Percentiles rank a stretch among this genome's conserved stretches.
These are phyloP conservation scores for Candida ipomoeae DNA, from an alignment of 805 yeast species.

Conservation along the genomic window DNA sequence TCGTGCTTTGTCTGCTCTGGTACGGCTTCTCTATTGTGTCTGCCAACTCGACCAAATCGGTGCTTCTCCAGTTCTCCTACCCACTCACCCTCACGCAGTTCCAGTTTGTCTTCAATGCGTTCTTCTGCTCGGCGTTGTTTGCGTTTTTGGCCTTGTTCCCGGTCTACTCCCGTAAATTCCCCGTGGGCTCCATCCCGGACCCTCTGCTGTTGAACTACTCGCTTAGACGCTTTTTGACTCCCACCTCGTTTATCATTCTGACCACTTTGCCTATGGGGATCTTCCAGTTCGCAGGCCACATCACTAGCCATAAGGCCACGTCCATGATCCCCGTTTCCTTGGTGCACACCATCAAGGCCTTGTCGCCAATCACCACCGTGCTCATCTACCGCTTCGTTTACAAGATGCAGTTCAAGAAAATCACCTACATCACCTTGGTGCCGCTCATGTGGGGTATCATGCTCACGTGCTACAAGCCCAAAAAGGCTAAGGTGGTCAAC, in stretches of 20 bases:
- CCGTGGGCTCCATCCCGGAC: conserved; percentile 19
- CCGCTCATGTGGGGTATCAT: conserved; percentile 86
- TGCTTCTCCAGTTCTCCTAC: conserved; percentile 62
- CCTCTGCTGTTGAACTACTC: conserved; percentile 21
- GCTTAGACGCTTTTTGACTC: conserved; percentile 44
- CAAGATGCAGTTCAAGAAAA: conserved; percentile 49
- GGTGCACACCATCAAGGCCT: conserved; percentile 90
- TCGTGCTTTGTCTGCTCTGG: conserved; percentile 66
- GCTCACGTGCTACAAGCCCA: conserved; percentile 59
- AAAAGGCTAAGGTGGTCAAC: conserved; percentile 19
- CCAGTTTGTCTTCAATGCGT: conserved; percentile 73
- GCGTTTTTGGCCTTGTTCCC: conserved; percentile 28
- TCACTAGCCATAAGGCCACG: conserved; percentile 89
- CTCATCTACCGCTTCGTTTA: conserved; percentile 65
- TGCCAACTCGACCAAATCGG: conserved; percentile 74
- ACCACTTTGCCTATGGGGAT: conserved; percentile 92
- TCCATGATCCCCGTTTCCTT: conserved; percentile 87
- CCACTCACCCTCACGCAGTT: conserved; percentile 89
- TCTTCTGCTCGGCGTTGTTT: conserved; percentile 49
- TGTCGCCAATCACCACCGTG: conserved; percentile 87
- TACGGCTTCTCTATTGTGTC: conserved; percentile 76
- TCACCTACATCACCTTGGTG: conserved; percentile 73
- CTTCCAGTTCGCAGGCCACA: conserved; percentile 90
- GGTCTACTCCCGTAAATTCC: conserved; percentile 18
- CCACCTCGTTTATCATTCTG: conserved; percentile 47